Percentiles rank a stretch among this genome's conserved stretches.
phyloP scores from a whole-genome alignment of 2,329 filamentous ascomycete genomes.

The Phyllosticta capitalensis region DNA sequence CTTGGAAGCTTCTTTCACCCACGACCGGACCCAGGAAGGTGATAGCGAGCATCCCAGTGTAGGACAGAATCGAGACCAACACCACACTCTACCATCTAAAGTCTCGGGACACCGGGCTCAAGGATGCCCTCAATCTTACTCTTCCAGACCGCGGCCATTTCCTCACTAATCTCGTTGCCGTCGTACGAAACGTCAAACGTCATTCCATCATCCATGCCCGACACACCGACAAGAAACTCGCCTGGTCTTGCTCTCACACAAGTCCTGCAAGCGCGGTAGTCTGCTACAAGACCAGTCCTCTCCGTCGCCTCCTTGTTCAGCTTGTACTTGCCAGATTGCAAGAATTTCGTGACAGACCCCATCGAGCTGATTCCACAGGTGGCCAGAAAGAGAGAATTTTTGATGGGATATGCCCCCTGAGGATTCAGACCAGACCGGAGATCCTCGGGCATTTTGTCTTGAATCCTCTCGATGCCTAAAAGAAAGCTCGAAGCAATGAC shows the following conservation, averaged over 20 bases:
- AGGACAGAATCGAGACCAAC: neutral
- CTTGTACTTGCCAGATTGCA: slow-evolving; percentile 2
- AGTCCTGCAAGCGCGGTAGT: slow-evolving; percentile 14
- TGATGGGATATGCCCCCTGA: slow-evolving; percentile 24
- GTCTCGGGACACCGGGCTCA: slow-evolving; percentile 14
- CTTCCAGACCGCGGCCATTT: slow-evolving; percentile 23
- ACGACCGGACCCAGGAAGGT: too few species aligned
- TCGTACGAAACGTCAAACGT: slow-evolving; percentile 35
- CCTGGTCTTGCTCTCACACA: slow-evolving; percentile 36
- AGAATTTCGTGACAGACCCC: slow-evolving; percentile 16
- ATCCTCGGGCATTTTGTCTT: slow-evolving; percentile 25
- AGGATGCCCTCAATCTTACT: slow-evolving; percentile 23
- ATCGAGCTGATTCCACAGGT: slow-evolving; percentile 39
- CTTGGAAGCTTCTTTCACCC: too few species aligned
- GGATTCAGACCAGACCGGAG: slow-evolving; percentile 21
- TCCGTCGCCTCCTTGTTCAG: slow-evolving; percentile 25
- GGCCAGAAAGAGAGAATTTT: slow-evolving; percentile 22
- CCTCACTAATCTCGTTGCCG: slow-evolving; percentile 26
- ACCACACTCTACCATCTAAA: slow-evolving; percentile 10
- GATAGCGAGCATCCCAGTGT: neutral
- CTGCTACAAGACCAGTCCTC: slow-evolving; percentile 28
- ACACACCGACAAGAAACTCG: slow-evolving; percentile 37
- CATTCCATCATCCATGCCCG: slow-evolving; percentile 28
- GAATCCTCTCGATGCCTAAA: slow-evolving; percentile 28
- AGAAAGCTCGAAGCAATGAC: slow-evolving; percentile 37